Conservation (phyloP, 2,329 filamentous ascomycete genomes). For the Aureobasidium sp. region DNA sequence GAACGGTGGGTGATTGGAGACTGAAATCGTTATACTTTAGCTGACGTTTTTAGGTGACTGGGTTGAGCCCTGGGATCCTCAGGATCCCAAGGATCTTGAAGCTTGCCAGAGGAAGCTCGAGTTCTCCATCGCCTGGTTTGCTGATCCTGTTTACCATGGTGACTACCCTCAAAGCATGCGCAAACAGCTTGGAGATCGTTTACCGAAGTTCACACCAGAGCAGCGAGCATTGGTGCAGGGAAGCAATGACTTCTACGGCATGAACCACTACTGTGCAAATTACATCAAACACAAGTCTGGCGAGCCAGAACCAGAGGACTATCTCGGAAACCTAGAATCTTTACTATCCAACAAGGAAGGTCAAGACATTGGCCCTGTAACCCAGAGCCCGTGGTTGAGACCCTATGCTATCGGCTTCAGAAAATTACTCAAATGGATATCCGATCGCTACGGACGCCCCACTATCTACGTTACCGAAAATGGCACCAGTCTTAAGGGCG, state of each 20-base stretch:
- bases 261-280: conserved; percentile 70
- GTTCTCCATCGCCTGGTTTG: conserved; percentile 83
- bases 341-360: conserved; percentile 42
- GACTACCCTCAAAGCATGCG: conserved; percentile 36
- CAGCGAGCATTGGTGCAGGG: conserved; percentile 25
- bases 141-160: conserved; percentile 77
- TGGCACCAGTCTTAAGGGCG: conserved; percentile 67
- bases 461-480: conserved; percentile 89
- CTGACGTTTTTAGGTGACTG: conserved; percentile 52
- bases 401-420: conserved; percentile 71
- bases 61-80: conserved; percentile 68
- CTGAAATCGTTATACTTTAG: neutral
- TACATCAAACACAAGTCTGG: conserved; percentile 67
- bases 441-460: conserved; percentile 59
- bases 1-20: conserved; percentile 49
- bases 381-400: conserved; percentile 72
- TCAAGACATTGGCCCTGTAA: conserved; percentile 59
- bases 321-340: conserved; percentile 66
- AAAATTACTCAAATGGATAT: conserved; percentile 67
- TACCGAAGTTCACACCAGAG: conserved; percentile 25
- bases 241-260: conserved; percentile 27
- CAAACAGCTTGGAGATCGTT: conserved; percentile 25
- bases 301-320: conserved; percentile 55
- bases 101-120: conserved; percentile 75
- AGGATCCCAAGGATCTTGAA: conserved; percentile 65